Conservation (phyloP, 305 asterid species). For the Solanum hybrid region DNA sequence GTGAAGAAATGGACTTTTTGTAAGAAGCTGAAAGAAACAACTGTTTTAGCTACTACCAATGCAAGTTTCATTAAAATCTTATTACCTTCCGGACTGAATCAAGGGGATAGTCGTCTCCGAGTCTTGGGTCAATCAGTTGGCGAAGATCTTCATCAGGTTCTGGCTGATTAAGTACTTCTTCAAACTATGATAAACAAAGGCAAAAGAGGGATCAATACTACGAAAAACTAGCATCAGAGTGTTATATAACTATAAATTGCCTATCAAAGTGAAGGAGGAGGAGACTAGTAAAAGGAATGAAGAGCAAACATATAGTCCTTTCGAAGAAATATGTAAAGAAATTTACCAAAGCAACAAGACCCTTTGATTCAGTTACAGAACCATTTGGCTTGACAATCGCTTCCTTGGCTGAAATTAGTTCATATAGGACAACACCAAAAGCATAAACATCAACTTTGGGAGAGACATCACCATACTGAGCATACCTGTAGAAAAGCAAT, state of each 20-base stretch:
- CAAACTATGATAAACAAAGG: constrained; percentile 41
- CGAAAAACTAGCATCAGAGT: background rate
- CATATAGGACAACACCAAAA: constrained; percentile 87
- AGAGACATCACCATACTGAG: constrained; percentile 76
- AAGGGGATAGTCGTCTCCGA: constrained; percentile 60
- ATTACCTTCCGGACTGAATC: constrained; percentile 68
- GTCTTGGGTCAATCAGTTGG: constrained; percentile 61
- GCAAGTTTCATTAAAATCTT: background rate
- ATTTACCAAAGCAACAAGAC: constrained; percentile 73
- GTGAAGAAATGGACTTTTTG: background rate
- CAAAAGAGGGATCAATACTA: background rate
- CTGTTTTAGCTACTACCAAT: background rate
- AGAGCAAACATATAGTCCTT: background rate
- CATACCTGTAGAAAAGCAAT: constrained; percentile 50
- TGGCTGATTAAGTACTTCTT: constrained; percentile 60
- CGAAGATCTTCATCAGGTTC: constrained; percentile 40
- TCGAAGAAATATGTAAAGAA: background rate
- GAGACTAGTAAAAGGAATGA: background rate
- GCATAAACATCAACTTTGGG: constrained; percentile 96
- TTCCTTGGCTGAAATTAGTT: constrained; percentile 89
- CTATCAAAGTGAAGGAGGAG: background rate
- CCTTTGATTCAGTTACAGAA: constrained; percentile 58
- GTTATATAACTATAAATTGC: background rate
- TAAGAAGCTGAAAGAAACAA: background rate
- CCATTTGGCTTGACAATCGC: constrained; percentile 64